Percentiles rank a stretch among this genome's conserved stretches.
These are phyloP conservation scores for Chrysoporthe deuterocubensis DNA, from an alignment of 2,329 filamentous ascomycete species.

Conservation along the genomic window DNA sequence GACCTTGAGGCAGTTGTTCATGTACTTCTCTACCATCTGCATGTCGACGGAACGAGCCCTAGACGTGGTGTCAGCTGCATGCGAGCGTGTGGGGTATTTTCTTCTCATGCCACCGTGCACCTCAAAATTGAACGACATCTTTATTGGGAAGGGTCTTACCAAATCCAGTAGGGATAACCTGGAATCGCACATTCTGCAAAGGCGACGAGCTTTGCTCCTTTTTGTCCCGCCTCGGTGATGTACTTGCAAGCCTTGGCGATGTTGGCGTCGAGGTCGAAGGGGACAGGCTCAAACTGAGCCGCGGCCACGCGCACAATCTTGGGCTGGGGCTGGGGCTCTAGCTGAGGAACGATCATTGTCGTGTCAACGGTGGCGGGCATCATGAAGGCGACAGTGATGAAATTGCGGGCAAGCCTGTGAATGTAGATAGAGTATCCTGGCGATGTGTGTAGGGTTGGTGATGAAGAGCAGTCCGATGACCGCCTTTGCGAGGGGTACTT, in stretches of 20 bases:
- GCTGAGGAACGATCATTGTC: background rate
- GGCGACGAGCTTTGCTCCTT: slow-evolving; percentile 57
- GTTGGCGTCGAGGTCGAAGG: slow-evolving; percentile 59
- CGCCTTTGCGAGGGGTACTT: background rate
- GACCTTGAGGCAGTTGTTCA: slow-evolving; percentile 46
- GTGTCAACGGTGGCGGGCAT: background rate
- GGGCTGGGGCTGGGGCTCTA: background rate
- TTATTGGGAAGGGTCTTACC: slow-evolving; percentile 15
- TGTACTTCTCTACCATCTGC: slow-evolving; percentile 37
- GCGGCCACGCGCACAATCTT: slow-evolving; percentile 46
- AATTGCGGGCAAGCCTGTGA: background rate
- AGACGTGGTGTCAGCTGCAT: slow-evolving; percentile 31
- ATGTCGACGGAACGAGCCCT: slow-evolving; percentile 34
- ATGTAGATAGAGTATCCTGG: background rate
- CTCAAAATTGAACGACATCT: background rate
- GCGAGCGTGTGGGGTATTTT: slow-evolving; percentile 38
- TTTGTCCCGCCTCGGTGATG: slow-evolving; percentile 58
- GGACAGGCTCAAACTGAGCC: slow-evolving; percentile 62
- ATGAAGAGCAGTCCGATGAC: background rate
- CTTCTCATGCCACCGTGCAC: background rate
- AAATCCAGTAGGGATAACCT: slow-evolving; percentile 54
- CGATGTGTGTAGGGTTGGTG: background rate
- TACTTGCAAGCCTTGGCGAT: slow-evolving; percentile 61
- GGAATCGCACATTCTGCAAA: slow-evolving; percentile 61
- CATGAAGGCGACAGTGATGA: background rate